Evolutionary conservation across 768 basidiomycete genomes (phyloP).

Genomic region (Pleurotus pulmonarius): DNA sequence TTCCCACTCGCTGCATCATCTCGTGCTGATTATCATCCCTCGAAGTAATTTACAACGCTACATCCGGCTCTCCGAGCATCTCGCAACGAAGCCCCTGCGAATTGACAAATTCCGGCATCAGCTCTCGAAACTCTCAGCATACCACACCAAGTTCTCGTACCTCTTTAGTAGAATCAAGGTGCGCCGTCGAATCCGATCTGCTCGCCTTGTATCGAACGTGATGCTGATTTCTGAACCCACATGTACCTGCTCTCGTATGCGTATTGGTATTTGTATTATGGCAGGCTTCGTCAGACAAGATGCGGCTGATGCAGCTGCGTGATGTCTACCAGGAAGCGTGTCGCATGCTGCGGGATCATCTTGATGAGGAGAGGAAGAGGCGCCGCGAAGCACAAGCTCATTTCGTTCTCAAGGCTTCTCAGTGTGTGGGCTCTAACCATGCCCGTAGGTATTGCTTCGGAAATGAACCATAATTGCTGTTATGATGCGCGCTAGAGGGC

Average conservation of each 20-base stretch:
- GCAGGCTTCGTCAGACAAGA: slow-evolving; percentile 18
- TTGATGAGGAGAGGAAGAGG: slow-evolving; percentile 15
- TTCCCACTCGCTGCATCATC: neutral
- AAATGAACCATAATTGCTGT: neutral
- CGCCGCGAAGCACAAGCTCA: slow-evolving; percentile 11
- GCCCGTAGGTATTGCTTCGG: neutral
- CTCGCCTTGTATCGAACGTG: too few species aligned
- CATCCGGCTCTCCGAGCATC: slow-evolving; percentile 17
- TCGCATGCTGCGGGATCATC: slow-evolving; percentile 10
- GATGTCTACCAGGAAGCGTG: slow-evolving; percentile 12
- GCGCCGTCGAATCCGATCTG: neutral
- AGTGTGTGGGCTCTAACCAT: neutral
- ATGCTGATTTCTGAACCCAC: too few species aligned
- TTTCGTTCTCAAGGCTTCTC: neutral
- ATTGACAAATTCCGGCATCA: slow-evolving; percentile 13
- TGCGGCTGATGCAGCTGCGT: slow-evolving; percentile 16
- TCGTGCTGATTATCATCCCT: neutral
- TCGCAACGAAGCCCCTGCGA: slow-evolving; percentile 15
- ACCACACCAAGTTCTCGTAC: slow-evolving; percentile 17
- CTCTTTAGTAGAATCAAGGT: slow-evolving; percentile 13
- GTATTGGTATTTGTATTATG: neutral
- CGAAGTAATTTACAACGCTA: slow-evolving; percentile 16
- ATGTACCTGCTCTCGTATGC: neutral
- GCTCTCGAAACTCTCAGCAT: slow-evolving; percentile 15
- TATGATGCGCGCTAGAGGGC: too few species aligned